A percentile compares a stretch with the other conserved stretches of the same genome.
Conservation (phyloP, 495 filamentous ascomycete genomes). For the Penicillium chermesinum region DNA sequence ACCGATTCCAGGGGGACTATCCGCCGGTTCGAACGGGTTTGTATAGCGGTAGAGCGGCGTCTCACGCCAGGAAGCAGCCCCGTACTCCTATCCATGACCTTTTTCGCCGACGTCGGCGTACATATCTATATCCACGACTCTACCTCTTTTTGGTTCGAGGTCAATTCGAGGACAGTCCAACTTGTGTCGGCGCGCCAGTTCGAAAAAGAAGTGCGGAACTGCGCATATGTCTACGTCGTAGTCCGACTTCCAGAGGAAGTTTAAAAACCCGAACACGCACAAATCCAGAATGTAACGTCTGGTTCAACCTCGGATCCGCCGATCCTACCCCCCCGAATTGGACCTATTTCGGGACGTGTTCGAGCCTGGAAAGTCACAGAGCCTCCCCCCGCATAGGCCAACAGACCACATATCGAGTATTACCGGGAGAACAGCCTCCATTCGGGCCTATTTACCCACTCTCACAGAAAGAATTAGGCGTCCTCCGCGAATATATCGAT, state of each 20-base stretch:
- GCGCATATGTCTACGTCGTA: too few species aligned
- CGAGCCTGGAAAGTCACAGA: neutral
- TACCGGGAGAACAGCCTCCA: neutral
- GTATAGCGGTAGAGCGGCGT: neutral
- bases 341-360: slow-evolving; percentile 19
- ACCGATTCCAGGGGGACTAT: neutral
- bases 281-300: neutral
- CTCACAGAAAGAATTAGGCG: neutral
- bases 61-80: neutral
- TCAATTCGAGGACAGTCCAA: neutral
- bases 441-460: neutral
- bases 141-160: neutral
- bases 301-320: slow-evolving; percentile 11
- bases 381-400: neutral
- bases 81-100: neutral
- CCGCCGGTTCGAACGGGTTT: neutral
- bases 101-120: neutral
- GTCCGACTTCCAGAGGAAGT: too few species aligned
- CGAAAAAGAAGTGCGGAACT: too few species aligned
- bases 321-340: slow-evolving; percentile 39
- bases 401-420: neutral
- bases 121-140: neutral
- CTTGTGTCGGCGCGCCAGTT: neutral
- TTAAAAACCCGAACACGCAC: neutral
- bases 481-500: neutral